These are phyloP conservation scores for Phlegmacium glaucopus DNA, from an alignment of 768 basidiomycete species.

Conservation along the genomic window DNA sequence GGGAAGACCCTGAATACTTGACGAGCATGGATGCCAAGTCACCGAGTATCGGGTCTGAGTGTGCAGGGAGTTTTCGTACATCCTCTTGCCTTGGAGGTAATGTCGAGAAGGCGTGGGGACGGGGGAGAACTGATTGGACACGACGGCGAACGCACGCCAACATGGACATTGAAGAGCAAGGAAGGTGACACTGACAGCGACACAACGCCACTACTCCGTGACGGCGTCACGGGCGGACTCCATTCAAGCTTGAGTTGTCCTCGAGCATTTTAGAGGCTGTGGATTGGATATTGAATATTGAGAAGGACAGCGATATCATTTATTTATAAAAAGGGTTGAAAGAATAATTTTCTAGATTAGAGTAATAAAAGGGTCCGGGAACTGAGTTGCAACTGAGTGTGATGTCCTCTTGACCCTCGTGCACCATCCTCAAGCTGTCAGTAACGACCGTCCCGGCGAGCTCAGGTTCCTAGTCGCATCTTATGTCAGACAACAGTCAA, in stretches of 20 bases:
- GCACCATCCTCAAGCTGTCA: conserved; percentile 14
- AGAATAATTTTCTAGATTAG: not conserved
- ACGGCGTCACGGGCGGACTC: not conserved
- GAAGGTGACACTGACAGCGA: too few relatives aligned
- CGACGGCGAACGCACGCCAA: too few relatives aligned
- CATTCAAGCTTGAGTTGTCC: too few relatives aligned
- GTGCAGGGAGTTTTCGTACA: too few relatives aligned
- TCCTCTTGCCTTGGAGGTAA: too few relatives aligned
- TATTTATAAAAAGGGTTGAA: not conserved
- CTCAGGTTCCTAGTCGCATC: conserved; percentile 11
- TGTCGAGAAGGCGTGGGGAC: too few relatives aligned
- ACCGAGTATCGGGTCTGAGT: too few relatives aligned
- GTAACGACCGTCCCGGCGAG: conserved; percentile 8
- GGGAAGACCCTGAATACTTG: too few relatives aligned
- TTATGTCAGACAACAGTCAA: conserved; percentile 49
- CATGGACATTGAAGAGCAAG: too few relatives aligned
- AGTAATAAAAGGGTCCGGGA: conserved; percentile 8
- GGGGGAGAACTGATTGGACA: too few relatives aligned
- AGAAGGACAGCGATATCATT: not conserved
- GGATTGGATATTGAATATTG: not conserved
- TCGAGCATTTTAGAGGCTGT: not conserved
- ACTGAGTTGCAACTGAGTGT: conserved; percentile 7
- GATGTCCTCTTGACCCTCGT: conserved; percentile 25
- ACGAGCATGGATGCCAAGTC: too few relatives aligned
- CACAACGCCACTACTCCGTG: conserved; percentile 1